Percentiles rank a stretch among this genome's conserved stretches.
Evolutionary conservation across 2,329 filamentous ascomycete species (phyloP).

Genomic region (Talaromyces sp.): DNA sequence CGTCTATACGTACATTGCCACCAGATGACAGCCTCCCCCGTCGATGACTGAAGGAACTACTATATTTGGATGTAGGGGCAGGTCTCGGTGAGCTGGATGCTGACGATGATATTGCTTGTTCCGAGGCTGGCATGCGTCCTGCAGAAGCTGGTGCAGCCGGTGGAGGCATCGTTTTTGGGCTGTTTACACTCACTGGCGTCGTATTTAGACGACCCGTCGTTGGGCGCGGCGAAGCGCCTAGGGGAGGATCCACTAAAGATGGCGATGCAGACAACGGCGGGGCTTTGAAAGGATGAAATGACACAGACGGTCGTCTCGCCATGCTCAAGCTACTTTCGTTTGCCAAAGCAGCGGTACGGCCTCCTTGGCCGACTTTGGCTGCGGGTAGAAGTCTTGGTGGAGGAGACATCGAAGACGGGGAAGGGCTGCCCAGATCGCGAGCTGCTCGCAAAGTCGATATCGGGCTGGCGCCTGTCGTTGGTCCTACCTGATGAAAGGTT

Average conservation of each 20-base stretch:
- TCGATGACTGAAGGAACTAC: slow-evolving; percentile 88
- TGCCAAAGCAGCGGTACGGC: slow-evolving; percentile 29
- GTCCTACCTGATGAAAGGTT: slow-evolving; percentile 76
- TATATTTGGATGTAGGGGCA: slow-evolving; percentile 72
- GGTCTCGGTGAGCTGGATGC: slow-evolving; percentile 73
- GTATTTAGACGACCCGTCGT: slow-evolving; percentile 36
- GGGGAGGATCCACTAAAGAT: slow-evolving; percentile 43
- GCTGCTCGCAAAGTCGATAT: slow-evolving; percentile 75
- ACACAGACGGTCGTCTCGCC: slow-evolving; percentile 71
- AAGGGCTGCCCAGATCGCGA: slow-evolving; percentile 45
- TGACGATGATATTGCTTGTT: slow-evolving; percentile 59
- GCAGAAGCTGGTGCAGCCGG: slow-evolving; percentile 31
- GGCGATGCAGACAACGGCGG: slow-evolving; percentile 91
- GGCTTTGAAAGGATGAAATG: slow-evolving; percentile 93
- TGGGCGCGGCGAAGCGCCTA: slow-evolving; percentile 49
- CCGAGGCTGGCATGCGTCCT: slow-evolving; percentile 41
- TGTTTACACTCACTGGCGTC: slow-evolving; percentile 29
- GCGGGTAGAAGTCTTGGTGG: slow-evolving; percentile 44
- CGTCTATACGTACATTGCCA: slow-evolving; percentile 54
- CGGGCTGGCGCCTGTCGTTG: slow-evolving; percentile 72
- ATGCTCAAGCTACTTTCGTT: slow-evolving; percentile 47
- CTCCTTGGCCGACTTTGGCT: slow-evolving; percentile 24
- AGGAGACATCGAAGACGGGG: slow-evolving; percentile 45
- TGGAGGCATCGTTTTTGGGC: slow-evolving; percentile 34
- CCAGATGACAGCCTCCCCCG: slow-evolving; percentile 71